Conservation (phyloP, 2,329 filamentous ascomycete species). For the Cladosporium velox region DNA sequence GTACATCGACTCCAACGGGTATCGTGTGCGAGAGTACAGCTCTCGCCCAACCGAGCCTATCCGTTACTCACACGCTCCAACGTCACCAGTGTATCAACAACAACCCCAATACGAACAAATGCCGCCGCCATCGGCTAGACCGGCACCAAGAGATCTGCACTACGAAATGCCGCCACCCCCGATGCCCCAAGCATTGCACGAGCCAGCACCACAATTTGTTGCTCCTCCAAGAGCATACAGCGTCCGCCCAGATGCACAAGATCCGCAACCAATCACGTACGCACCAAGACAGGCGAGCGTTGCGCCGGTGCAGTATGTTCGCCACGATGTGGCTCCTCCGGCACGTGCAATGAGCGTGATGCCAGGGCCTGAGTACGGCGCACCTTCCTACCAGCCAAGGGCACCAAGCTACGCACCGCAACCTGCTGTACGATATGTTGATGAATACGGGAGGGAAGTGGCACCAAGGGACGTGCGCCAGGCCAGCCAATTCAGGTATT, state of each 20-base stretch:
- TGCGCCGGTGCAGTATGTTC: slow-evolving; percentile 44
- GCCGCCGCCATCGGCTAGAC: slow-evolving; percentile 20
- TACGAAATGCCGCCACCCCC: slow-evolving; percentile 55
- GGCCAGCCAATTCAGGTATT: slow-evolving; percentile 32
- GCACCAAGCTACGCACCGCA: slow-evolving; percentile 25
- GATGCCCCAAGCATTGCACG: slow-evolving; percentile 45
- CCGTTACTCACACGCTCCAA: slow-evolving; percentile 31
- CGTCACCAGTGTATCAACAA: slow-evolving; percentile 25
- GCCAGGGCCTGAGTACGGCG: slow-evolving; percentile 34
- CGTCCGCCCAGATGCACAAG: slow-evolving; percentile 55
- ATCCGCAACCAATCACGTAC: slow-evolving; percentile 19
- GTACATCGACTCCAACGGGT: slow-evolving; percentile 35
- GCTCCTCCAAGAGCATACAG: slow-evolving; percentile 33
- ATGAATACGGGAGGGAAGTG: slow-evolving; percentile 42
- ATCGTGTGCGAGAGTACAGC: slow-evolving; percentile 29
- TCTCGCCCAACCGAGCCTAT: slow-evolving; percentile 22
- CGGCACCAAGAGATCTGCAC: slow-evolving; percentile 22
- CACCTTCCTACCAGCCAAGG: slow-evolving; percentile 13
- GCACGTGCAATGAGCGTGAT: slow-evolving; percentile 45
- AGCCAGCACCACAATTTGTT: slow-evolving; percentile 30
- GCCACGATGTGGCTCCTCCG: slow-evolving; percentile 25
- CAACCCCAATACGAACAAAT: slow-evolving; percentile 19
- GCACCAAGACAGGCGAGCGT: slow-evolving; percentile 40
- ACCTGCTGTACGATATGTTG: slow-evolving; percentile 41
- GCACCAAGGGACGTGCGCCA: slow-evolving; percentile 32